A percentile compares a stretch with the other conserved stretches of the same genome.
phyloP scores from a whole-genome alignment of 2,329 filamentous ascomycete genomes.

The Phoma sp. region DNA sequence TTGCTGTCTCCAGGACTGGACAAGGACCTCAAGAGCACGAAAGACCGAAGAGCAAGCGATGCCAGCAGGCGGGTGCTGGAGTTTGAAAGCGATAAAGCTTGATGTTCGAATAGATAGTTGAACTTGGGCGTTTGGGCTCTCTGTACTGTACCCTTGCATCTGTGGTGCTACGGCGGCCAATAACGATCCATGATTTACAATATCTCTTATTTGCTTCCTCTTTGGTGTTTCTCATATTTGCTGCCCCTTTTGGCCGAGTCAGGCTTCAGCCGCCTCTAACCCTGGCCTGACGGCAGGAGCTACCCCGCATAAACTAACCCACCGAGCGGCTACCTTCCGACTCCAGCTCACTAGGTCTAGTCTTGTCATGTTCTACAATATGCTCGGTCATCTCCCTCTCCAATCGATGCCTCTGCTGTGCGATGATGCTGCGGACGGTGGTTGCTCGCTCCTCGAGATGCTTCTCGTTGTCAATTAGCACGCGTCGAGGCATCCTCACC shows the following conservation, averaged over 20 bases:
- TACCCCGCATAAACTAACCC: slow-evolving; percentile 23
- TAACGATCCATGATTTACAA: background rate
- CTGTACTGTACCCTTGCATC: slow-evolving; percentile 1
- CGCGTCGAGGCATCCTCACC: slow-evolving; percentile 38
- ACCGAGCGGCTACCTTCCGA: slow-evolving; percentile 17
- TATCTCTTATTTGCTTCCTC: too few species aligned
- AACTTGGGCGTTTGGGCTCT: slow-evolving; percentile 12
- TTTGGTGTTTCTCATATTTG: too few species aligned
- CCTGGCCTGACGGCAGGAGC: slow-evolving; percentile 8
- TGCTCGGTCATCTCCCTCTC: slow-evolving; percentile 10
- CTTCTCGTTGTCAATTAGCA: slow-evolving; percentile 5
- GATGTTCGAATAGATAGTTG: slow-evolving; percentile 6
- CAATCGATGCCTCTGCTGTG: slow-evolving; percentile 19
- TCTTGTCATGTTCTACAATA: slow-evolving; percentile 4
- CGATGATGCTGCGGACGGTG: slow-evolving; percentile 39
- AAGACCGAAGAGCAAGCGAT: slow-evolving; percentile 42
- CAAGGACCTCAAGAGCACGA: slow-evolving; percentile 34
- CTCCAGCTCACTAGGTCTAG: slow-evolving; percentile 2
- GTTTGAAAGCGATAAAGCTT: slow-evolving; percentile 43
- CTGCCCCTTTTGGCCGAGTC: slow-evolving; percentile 4
- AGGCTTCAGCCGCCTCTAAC: slow-evolving; percentile 3
- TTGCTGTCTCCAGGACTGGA: slow-evolving; percentile 26
- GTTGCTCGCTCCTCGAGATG: slow-evolving; percentile 24
- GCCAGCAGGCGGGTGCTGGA: slow-evolving; percentile 46
- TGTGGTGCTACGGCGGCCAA: background rate